Evolutionary conservation across 257 asterid species (phyloP).

Genomic region (Lycium barbarum): DNA sequence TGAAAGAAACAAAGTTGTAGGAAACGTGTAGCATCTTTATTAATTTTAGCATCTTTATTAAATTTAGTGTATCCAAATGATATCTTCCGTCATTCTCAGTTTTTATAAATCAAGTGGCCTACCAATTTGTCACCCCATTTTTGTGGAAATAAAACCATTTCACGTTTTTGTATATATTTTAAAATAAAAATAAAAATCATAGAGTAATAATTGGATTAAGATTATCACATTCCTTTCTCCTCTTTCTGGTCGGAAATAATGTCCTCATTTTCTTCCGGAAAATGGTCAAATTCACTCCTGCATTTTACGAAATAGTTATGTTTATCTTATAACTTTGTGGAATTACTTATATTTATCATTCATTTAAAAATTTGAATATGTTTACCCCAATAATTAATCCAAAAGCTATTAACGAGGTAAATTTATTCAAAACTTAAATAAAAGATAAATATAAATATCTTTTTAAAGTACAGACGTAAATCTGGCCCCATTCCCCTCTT

Average conservation of each 20-base stretch:
- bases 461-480: no score
- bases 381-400: no score
- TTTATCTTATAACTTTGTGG: no score
- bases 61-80: not conserved
- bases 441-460: no score
- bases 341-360: not conserved
- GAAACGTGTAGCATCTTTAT: slow-evolving; percentile 27
- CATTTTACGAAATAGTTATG: no score
- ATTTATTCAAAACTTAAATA: no score
- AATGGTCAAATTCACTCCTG: no score
- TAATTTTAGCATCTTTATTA: no score
- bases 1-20: slow-evolving; percentile 23
- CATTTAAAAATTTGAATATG: not conserved
- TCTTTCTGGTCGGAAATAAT: not conserved
- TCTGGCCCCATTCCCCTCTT: no score
- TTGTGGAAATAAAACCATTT: not conserved
- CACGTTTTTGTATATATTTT: not conserved
- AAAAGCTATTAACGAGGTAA: no score
- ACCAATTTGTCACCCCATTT: not conserved
- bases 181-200: no score
- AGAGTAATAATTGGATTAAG: not conserved
- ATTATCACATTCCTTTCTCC: not conserved
- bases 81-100: not conserved
- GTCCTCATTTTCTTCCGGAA: no score
- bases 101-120: slow-evolving; percentile 11